These are phyloP conservation scores for Knufia fluminis DNA, from an alignment of 2,329 filamentous ascomycete species.

Conservation along the genomic window DNA sequence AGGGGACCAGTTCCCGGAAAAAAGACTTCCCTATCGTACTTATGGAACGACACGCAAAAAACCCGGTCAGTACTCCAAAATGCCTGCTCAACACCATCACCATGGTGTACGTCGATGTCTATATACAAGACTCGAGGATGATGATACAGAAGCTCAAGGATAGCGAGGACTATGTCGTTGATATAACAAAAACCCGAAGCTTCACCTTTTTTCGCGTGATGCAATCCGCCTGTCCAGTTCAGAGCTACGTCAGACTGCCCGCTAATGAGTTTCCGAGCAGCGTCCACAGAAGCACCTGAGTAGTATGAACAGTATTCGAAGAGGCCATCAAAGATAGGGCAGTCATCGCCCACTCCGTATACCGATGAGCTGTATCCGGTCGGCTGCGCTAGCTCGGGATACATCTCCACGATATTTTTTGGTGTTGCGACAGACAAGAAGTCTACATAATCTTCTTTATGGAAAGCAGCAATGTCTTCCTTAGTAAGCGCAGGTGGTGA, in stretches of 20 bases:
- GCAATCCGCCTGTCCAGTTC: slow-evolving; percentile 92
- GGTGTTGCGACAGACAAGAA: slow-evolving; percentile 69
- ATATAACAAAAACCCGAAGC: slow-evolving; percentile 97
- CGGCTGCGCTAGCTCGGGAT: slow-evolving; percentile 20
- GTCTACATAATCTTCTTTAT: slow-evolving; percentile 80
- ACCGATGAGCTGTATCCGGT: slow-evolving; percentile 38
- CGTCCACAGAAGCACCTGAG: slow-evolving; percentile 80
- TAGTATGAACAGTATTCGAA: slow-evolving; percentile 95
- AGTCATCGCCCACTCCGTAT: slow-evolving; percentile 89
- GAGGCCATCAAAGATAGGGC: slow-evolving; percentile 89
- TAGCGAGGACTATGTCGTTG: slow-evolving; percentile 93
- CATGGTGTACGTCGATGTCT: slow-evolving; percentile 87
- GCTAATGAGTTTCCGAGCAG: slow-evolving; percentile 77
- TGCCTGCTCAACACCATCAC: slow-evolving; percentile 82
- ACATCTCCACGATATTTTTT: slow-evolving; percentile 55
- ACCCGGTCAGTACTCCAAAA: slow-evolving; percentile 85
- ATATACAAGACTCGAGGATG: slow-evolving; percentile 86
- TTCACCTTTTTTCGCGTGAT: slow-evolving; percentile 91
- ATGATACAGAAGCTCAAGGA: slow-evolving; percentile 74
- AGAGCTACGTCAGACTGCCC: slow-evolving; percentile 90
- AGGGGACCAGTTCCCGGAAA: slow-evolving; percentile 87
- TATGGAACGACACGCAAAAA: slow-evolving; percentile 92
- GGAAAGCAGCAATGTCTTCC: slow-evolving; percentile 79
- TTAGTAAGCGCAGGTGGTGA: slow-evolving; percentile 73
- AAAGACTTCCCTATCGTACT: slow-evolving; percentile 77